Base-by-base conservation (phyloP, 305 asterid genomes). In the Petunia hybrid region DNA sequence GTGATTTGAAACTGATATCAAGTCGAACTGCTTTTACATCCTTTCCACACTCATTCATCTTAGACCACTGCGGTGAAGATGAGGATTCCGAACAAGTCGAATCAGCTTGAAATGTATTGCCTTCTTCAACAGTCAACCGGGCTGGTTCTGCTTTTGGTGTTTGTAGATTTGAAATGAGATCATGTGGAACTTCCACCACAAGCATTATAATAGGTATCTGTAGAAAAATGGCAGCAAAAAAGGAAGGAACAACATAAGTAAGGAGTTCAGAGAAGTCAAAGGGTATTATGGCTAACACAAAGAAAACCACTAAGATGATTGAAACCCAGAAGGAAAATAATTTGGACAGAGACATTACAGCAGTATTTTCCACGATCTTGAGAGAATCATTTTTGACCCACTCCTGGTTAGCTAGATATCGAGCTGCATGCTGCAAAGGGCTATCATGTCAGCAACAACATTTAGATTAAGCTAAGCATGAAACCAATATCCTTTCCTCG, bases 371-470 rank as follows among this genome's bases (percentile, higher is more conserved):
- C 84, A 96, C 99, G 84, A 96, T 94, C 97, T 96, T 96, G 93
- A 96, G 99, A 84, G 99, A 96, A 88, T 96, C 99, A 87, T 95
- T 96, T 90, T 96, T 96, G 85, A 96, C 99, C 99, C 99, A 96
- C 88, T 96, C 99, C 92, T 93, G 98, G 85, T 96, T 96, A n/a
- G 98, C 97, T 69, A 96, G 98, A 88, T 96, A 96, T 84, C 99
- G 93, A 84, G 99, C 99, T 79, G 99, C 99, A 88, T 96, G 99
- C 99, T 96, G 92, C 87, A 88, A 87, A 78, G 76, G 83, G 81
- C 84, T 84, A 66, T 78, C 79, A 65, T 61, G 66, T 85, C 82
- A 86, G 56, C 77, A 85, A 73, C 56, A 83, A 84, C 82, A 81
- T 45, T 59, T 67, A 69, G 63, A 84, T 48, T 16, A 84, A 82